These are phyloP conservation scores for Musa acuminata DNA, from an alignment of 176 grass and related monocot genomes.

Conservation along the genomic window DNA sequence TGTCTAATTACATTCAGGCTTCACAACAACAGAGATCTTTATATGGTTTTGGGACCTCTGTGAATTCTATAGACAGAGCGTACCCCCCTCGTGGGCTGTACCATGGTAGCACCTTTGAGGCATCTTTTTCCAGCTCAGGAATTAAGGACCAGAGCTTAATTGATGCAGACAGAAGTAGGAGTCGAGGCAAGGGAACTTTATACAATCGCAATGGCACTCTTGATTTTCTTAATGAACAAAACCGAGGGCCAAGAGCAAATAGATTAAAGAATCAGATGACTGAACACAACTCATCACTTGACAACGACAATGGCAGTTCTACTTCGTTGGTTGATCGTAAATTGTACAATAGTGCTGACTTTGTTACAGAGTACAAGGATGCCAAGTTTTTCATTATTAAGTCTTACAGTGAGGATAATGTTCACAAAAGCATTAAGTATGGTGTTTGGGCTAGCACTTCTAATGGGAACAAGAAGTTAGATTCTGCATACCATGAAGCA, in stretches of 20 bases:
- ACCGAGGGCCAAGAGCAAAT: conserved; percentile 70
- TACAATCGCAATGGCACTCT: conserved; percentile 64
- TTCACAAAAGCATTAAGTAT: conserved; percentile 98
- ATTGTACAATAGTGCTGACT: conserved; percentile 58
- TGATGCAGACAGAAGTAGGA: conserved; percentile 43
- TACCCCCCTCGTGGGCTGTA: conserved; percentile 38
- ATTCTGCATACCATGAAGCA: conserved; percentile 57
- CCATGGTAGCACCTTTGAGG: conserved; percentile 44
- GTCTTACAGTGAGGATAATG: conserved; percentile 98
- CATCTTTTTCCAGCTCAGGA: conserved; percentile 39
- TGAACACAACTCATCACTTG: conserved; percentile 28
- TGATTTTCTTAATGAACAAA: conserved; percentile 90
- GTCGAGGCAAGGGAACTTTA: conserved; percentile 62
- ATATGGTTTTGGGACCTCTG: conserved; percentile 58
- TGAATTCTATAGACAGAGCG: conserved; percentile 23
- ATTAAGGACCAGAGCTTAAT: conserved; percentile 43
- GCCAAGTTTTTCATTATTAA: conserved; percentile 97
- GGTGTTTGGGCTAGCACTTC: conserved; percentile 96
- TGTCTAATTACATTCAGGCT: conserved; percentile 25
- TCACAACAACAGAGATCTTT: conserved; percentile 60
- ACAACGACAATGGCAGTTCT: conserved; percentile 33
- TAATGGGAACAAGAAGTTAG: conserved; percentile 91
- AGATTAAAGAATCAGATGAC: conserved; percentile 50
- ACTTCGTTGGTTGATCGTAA: conserved; percentile 34
- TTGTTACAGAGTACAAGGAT: conserved; percentile 59